Conservation (phyloP, 2,329 filamentous ascomycete genomes). For the Arachnomyces sp. region DNA sequence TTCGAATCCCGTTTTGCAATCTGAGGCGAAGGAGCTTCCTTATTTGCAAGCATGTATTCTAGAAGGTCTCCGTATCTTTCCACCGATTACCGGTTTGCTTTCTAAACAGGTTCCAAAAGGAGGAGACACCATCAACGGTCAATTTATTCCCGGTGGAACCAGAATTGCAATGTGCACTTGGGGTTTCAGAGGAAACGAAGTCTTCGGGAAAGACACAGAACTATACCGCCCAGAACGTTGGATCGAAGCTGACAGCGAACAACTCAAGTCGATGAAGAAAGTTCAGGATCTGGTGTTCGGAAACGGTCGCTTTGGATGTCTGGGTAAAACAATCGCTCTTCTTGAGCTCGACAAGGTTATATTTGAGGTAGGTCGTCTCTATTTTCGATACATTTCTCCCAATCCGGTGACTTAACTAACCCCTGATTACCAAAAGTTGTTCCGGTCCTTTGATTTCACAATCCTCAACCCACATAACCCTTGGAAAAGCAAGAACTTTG, state of each 20-base stretch:
- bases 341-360: conserved; percentile 6
- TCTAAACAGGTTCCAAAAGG: conserved; percentile 29
- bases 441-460: conserved; percentile 1
- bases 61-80: conserved; percentile 18
- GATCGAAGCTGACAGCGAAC: conserved; percentile 21
- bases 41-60: conserved; percentile 22
- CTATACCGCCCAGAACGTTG: conserved; percentile 45
- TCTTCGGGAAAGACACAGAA: conserved; percentile 27
- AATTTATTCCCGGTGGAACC: conserved; percentile 42
- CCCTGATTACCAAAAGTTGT: neutral
- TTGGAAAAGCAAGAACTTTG: no score
- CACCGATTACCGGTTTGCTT: conserved; percentile 34
- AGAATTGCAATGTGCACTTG: conserved; percentile 39
- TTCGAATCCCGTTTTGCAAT: conserved; percentile 5
- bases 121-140: conserved; percentile 28
- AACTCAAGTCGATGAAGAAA: conserved; percentile 3
- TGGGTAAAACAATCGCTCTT: conserved; percentile 6
- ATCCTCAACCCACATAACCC: conserved; percentile 1
- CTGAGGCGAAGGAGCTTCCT: conserved; percentile 14
- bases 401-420: neutral
- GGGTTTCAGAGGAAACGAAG: conserved; percentile 25
- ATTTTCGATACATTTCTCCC: neutral
- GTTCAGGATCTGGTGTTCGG: conserved; percentile 7
- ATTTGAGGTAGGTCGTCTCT: conserved; percentile 5
- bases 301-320: conserved; percentile 2